Conservation (phyloP, 495 filamentous ascomycete genomes). For the Thermothielavioides terrestris region DNA sequence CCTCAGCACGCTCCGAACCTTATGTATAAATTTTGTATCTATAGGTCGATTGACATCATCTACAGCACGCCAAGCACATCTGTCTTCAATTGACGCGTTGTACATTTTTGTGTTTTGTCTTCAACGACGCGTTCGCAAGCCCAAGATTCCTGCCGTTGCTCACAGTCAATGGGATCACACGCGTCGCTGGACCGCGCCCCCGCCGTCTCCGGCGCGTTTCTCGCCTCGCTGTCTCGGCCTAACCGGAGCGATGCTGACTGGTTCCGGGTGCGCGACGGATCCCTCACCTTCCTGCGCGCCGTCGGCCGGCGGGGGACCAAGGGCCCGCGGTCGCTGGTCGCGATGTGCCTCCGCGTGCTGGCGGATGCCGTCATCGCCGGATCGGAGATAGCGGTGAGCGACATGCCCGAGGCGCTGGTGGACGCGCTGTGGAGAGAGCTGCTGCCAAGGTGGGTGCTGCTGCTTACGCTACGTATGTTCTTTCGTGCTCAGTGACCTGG, state of each 20-base stretch:
- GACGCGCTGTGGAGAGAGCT: slow-evolving; percentile 15
- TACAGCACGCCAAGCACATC: no score
- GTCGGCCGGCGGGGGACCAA: background rate
- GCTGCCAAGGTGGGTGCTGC: background rate
- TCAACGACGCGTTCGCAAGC: no score
- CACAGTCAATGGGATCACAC: no score
- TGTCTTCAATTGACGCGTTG: no score
- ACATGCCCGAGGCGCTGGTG: slow-evolving; percentile 11
- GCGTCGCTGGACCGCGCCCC: no score
- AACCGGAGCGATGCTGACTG: background rate
- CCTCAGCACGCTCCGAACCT: no score
- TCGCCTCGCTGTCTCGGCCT: background rate
- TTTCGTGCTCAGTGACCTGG: background rate
- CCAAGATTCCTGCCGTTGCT: no score
- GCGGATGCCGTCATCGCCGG: slow-evolving; percentile 10
- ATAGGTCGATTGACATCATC: no score
- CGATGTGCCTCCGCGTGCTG: slow-evolving; percentile 17
- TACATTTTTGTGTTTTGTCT: no score
- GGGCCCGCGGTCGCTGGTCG: slow-evolving; percentile 18
- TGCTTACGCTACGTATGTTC: background rate
- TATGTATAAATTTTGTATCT: no score
- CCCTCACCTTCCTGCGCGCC: background rate
- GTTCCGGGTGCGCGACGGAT: background rate
- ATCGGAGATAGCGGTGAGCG: background rate
- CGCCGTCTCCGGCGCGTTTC: background rate